These are phyloP conservation scores for Magnolia changhungtana DNA, from an alignment of 164 flowering plant species.

Conservation along the genomic window DNA sequence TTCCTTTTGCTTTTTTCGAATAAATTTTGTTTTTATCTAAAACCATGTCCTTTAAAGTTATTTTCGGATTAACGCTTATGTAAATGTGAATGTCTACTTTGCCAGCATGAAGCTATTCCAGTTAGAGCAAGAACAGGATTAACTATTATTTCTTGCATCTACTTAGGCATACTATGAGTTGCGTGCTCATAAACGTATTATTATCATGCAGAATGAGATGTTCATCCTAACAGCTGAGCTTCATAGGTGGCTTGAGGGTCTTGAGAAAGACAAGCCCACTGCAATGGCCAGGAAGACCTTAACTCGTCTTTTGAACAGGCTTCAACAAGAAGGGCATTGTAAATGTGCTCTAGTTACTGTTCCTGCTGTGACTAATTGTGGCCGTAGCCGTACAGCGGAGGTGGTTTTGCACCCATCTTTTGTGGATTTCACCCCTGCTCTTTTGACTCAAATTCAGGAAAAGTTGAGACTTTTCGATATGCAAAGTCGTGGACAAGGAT, in stretches of 20 bases:
- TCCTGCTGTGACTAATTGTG: conserved; percentile 71
- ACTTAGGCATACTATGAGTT: background rate
- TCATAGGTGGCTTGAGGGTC: conserved; percentile 62
- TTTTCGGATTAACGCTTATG: background rate
- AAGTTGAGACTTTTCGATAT: conserved; percentile 68
- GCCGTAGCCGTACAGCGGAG: conserved; percentile 43
- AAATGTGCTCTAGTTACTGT: conserved; percentile 50
- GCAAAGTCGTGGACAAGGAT: conserved; percentile 49
- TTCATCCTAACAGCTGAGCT: conserved; percentile 68
- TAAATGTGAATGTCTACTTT: background rate
- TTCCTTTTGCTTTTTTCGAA: too few relatives aligned
- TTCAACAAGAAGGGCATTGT: conserved; percentile 76
- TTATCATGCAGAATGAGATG: conserved; percentile 59
- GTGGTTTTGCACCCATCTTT: conserved; percentile 84
- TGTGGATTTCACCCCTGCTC: conserved; percentile 42
- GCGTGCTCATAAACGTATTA: background rate
- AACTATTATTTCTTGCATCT: background rate
- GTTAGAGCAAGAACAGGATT: background rate
- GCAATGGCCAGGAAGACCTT: conserved; percentile 72
- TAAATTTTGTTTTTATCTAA: too few relatives aligned
- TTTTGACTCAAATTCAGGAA: conserved; percentile 67
- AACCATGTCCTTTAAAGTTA: too few relatives aligned
- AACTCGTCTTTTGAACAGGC: conserved; percentile 54
- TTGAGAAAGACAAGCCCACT: conserved; percentile 67
- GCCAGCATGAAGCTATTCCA: background rate